Percentiles rank a stretch among this genome's conserved stretches.
Conservation (phyloP, 305 asterid species). For the Vinca major region DNA sequence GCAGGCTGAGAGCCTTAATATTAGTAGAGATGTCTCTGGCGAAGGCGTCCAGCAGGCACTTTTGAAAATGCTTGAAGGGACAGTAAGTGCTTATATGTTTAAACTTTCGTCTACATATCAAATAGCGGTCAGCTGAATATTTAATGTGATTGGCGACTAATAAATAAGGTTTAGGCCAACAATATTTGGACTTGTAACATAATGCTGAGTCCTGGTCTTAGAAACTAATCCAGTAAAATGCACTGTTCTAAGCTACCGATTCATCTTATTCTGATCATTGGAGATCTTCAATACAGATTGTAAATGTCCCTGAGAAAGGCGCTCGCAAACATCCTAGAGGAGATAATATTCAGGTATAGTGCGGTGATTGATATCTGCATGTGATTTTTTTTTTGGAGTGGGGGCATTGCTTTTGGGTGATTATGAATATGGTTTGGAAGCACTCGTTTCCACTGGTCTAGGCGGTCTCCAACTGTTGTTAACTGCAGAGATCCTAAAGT, state of each 20-base stretch:
- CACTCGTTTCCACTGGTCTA: not conserved
- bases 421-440: not conserved
- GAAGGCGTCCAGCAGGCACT: conserved; percentile 96
- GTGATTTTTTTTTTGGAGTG: not conserved
- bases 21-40: conserved; percentile 90
- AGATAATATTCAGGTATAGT: conserved; percentile 74
- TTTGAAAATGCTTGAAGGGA: conserved; percentile 96
- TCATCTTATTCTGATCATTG: conserved; percentile 15
- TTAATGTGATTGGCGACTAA: not conserved
- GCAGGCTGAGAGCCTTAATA: conserved; percentile 86
- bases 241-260: not conserved
- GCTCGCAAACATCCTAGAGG: conserved; percentile 97
- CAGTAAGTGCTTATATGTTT: conserved; percentile 46
- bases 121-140: not conserved
- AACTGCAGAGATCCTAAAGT: not conserved
- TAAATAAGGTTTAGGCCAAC: not conserved
- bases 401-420: not conserved
- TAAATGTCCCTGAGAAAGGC: conserved; percentile 92
- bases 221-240: not conserved
- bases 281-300: conserved; percentile 44
- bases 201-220: not conserved
- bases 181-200: not conserved
- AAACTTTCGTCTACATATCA: not conserved
- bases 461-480: not conserved
- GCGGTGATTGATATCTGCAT: not conserved